These are phyloP conservation scores for Aureoboletus auriporus DNA, from an alignment of 768 basidiomycete species.

Conservation along the genomic window DNA sequence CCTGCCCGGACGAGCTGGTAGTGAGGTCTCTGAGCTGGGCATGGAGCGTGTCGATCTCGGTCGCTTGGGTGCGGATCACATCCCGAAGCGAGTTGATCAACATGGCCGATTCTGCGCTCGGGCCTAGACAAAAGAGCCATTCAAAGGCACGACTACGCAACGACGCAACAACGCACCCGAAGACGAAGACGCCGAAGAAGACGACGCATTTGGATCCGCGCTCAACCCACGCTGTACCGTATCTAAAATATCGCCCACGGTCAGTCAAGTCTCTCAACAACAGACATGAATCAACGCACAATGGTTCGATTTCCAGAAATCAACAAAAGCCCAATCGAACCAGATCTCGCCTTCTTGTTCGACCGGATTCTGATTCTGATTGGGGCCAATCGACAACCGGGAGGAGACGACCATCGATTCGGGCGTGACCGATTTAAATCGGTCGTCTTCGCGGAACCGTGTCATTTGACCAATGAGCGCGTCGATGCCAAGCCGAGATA, in stretches of 20 bases:
- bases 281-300: constrained; percentile 41
- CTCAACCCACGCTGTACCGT: constrained; percentile 72
- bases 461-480: constrained; percentile 83
- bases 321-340: constrained; percentile 98
- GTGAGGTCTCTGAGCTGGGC: constrained; percentile 46
- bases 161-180: constrained; percentile 41
- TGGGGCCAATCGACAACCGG: constrained; percentile 26
- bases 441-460: constrained; percentile 84
- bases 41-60: constrained; percentile 71
- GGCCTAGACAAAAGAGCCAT: constrained; percentile 35
- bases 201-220: constrained; percentile 61
- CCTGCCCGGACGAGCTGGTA: constrained; percentile 37
- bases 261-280: too few relatives aligned
- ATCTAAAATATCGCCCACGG: constrained; percentile 37
- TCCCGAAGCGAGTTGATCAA: constrained; percentile 82
- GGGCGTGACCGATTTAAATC: constrained; percentile 87
- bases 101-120: constrained; percentile 73
- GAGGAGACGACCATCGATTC: constrained; percentile 70
- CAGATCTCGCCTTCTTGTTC: constrained; percentile 82
- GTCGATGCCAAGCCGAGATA: constrained; percentile 87
- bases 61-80: constrained; percentile 76
- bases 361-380: constrained; percentile 10
- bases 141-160: not conserved
- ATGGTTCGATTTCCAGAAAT: constrained; percentile 98
- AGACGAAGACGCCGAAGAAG: constrained; percentile 46